Percentiles rank a stretch among this genome's conserved stretches.
Evolutionary conservation across 495 filamentous ascomycete species (phyloP).

Genomic region (Aspergillus bertholletiae): DNA sequence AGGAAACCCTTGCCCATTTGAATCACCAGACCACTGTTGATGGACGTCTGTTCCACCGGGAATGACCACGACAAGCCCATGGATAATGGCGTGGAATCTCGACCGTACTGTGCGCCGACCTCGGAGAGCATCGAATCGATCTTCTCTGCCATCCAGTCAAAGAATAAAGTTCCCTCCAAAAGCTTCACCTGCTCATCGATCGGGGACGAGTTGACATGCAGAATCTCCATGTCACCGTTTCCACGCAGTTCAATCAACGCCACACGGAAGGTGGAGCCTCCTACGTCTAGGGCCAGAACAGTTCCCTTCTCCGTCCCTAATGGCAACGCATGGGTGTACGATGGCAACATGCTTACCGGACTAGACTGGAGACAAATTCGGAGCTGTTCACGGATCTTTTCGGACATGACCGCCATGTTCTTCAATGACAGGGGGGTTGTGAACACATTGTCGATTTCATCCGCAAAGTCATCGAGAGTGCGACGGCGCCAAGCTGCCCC

Average conservation of each 20-base stretch:
- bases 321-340: constrained; percentile 60
- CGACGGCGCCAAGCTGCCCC: constrained; percentile 40
- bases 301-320: constrained; percentile 57
- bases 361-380: constrained; percentile 48
- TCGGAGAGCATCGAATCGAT: constrained; percentile 53
- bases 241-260: constrained; percentile 57
- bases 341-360: constrained; percentile 63
- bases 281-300: constrained; percentile 62
- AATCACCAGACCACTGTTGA: constrained; percentile 52
- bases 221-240: constrained; percentile 48
- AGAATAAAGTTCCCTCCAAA: constrained; percentile 54
- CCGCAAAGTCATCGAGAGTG: constrained; percentile 47
- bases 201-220: constrained; percentile 42
- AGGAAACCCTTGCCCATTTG: constrained; percentile 68
- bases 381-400: constrained; percentile 57
- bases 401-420: constrained; percentile 53
- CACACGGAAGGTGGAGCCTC: constrained; percentile 64
- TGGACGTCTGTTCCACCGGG: constrained; percentile 62
- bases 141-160: constrained; percentile 65
- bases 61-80: constrained; percentile 70
- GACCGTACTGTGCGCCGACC: constrained; percentile 36
- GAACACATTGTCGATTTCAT: constrained; percentile 49
- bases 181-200: constrained; percentile 54
- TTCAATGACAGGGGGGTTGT: constrained; percentile 37
- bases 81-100: constrained; percentile 36